A percentile compares a stretch with the other conserved stretches of the same genome.
phyloP scores from a whole-genome alignment of 1,284 basidiomycete genomes.

The Sanghuangporus baumii region DNA sequence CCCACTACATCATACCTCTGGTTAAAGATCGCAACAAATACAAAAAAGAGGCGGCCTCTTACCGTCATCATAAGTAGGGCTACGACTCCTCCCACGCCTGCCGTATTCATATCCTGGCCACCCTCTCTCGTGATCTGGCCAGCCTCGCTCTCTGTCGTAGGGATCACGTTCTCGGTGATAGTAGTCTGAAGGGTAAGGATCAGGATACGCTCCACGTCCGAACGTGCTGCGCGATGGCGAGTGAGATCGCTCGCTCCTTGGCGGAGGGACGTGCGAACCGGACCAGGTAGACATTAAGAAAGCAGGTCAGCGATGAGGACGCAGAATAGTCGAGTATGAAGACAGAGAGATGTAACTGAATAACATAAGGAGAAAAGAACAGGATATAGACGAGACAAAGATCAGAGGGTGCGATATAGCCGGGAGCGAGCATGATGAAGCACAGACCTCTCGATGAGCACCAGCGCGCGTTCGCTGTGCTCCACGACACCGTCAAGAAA shows the following conservation, averaged over 20 bases:
- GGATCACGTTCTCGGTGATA: slow-evolving; percentile 61
- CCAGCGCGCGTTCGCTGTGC: slow-evolving; percentile 43
- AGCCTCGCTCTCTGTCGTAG: slow-evolving; percentile 65
- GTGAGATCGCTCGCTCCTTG: slow-evolving; percentile 73
- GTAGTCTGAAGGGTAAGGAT: slow-evolving; percentile 49
- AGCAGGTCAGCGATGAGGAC: slow-evolving; percentile 2
- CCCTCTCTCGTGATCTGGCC: slow-evolving; percentile 62
- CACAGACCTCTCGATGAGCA: slow-evolving; percentile 76
- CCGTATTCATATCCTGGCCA: slow-evolving; percentile 51
- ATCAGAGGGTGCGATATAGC: slow-evolving; percentile 56
- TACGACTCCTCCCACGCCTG: slow-evolving; percentile 68
- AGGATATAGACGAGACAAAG: slow-evolving; percentile 54
- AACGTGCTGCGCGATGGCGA: slow-evolving; percentile 58
- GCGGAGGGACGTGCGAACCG: slow-evolving; percentile 57
- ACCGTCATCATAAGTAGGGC: slow-evolving; percentile 66
- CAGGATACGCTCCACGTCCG: slow-evolving; percentile 51
- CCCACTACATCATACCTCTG: slow-evolving; percentile 32
- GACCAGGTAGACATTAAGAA: slow-evolving; percentile 53
- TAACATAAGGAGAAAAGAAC: slow-evolving; percentile 57
- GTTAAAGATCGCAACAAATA: not conserved
- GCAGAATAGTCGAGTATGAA: slow-evolving; percentile 3
- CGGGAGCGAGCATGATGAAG: slow-evolving; percentile 78
- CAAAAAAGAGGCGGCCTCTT: slow-evolving; percentile 19
- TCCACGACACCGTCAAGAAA: slow-evolving; percentile 46
- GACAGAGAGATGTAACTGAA: slow-evolving; percentile 33